A percentile compares a stretch with the other conserved stretches of the same genome.
Evolutionary conservation across 352 stramenopile genomes (phyloP).

Genomic region (Phytophthora uliginosa): DNA sequence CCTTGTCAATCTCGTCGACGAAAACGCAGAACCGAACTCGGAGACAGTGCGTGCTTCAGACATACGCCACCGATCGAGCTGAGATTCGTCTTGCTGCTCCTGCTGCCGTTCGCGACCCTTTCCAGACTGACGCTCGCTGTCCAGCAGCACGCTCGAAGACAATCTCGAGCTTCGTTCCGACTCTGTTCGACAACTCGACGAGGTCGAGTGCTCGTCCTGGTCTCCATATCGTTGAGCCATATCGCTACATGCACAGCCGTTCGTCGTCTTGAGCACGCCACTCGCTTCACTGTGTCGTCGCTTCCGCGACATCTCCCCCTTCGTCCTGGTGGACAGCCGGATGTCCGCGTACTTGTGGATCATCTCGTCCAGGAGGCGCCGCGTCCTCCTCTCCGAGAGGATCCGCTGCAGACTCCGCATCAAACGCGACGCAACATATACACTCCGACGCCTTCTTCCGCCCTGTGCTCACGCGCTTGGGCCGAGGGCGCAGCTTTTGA

Average conservation of each 20-base stretch:
- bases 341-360: constrained; percentile 46
- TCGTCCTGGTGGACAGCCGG: constrained; percentile 22
- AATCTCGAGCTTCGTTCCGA: constrained; percentile 26
- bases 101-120: constrained; percentile 17
- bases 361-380: constrained; percentile 43
- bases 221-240: constrained; percentile 6
- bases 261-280: constrained; percentile 18
- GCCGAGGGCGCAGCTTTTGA: constrained; percentile 16
- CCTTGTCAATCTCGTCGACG: constrained; percentile 22
- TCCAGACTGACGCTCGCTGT: constrained; percentile 18
- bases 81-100: constrained; percentile 21
- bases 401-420: constrained; percentile 44
- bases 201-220: constrained; percentile 26
- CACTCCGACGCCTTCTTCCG: constrained; percentile 14
- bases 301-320: constrained; percentile 29
- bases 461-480: background rate
- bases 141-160: constrained; percentile 21
- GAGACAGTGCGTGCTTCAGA: constrained; percentile 26
- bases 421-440: constrained; percentile 36
- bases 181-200: constrained; percentile 36
- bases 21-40: constrained; percentile 29
- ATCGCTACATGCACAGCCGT: background rate
- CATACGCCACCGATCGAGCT: constrained; percentile 26
- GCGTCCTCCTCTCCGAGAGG: constrained; percentile 43
- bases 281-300: constrained; percentile 20